A percentile compares a stretch with the other conserved stretches of the same genome.
phyloP scores from a whole-genome alignment of 2,329 filamentous ascomycete species.

The Penicillium sp. region DNA sequence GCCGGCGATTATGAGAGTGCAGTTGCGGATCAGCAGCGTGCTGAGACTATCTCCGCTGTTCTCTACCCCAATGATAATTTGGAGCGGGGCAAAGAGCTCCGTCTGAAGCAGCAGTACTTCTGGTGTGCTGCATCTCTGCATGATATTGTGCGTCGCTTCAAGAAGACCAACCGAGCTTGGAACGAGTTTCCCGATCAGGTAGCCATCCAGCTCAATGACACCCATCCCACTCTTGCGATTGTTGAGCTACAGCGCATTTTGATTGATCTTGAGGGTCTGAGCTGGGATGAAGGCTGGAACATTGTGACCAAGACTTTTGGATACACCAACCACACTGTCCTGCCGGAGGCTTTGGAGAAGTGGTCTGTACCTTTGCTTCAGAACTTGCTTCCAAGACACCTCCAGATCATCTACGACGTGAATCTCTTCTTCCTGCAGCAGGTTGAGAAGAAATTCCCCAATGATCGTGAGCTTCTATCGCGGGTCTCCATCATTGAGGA shows the following conservation, averaged over 20 bases:
- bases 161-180: conserved; percentile 92
- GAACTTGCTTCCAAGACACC: conserved; percentile 86
- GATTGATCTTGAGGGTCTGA: conserved; percentile 82
- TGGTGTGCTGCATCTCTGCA: conserved; percentile 97
- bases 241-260: conserved; percentile 94
- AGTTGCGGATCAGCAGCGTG: conserved; percentile 94
- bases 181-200: conserved; percentile 90
- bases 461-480: conserved; percentile 79
- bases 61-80: conserved; percentile 98
- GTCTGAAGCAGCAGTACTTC: conserved; percentile 99
- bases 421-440: conserved; percentile 89
- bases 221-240: conserved; percentile 92
- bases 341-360: conserved; percentile 96
- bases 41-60: conserved; percentile 98
- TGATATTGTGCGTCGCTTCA: conserved; percentile 96
- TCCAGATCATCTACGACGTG: conserved; percentile 98
- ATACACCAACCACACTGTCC: conserved; percentile 98
- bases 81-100: conserved; percentile 92
- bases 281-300: conserved; percentile 90
- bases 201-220: conserved; percentile 97
- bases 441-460: conserved; percentile 87
- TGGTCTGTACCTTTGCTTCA: conserved; percentile 94
- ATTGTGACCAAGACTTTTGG: conserved; percentile 80
- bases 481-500: conserved; percentile 98
- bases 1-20: conserved; percentile 96